These are phyloP conservation scores for Paraconiothyrium brasiliense DNA, from an alignment of 2,329 filamentous ascomycete species.

Conservation along the genomic window DNA sequence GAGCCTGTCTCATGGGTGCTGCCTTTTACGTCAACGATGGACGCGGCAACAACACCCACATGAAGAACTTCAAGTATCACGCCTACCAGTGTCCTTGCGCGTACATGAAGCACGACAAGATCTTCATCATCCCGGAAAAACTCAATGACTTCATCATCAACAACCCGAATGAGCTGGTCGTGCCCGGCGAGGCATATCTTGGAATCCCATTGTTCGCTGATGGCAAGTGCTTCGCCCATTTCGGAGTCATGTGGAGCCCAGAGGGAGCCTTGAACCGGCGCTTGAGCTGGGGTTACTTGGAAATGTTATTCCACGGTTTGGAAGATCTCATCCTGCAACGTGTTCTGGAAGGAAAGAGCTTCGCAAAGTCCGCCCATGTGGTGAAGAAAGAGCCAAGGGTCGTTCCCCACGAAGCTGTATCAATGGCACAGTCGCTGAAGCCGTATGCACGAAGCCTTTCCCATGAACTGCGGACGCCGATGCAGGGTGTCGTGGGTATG, in stretches of 20 bases:
- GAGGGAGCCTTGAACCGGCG: constrained; percentile 66
- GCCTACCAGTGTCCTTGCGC: constrained; percentile 72
- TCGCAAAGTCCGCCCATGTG: constrained; percentile 38
- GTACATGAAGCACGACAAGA: constrained; percentile 76
- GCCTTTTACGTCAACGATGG: constrained; percentile 74
- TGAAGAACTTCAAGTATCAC: constrained; percentile 70
- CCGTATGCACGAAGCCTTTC: constrained; percentile 77
- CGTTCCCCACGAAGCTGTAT: constrained; percentile 65
- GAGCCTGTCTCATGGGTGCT: constrained; percentile 70
- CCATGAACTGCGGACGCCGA: constrained; percentile 75
- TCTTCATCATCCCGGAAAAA: constrained; percentile 72
- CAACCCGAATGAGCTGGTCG: constrained; percentile 69
- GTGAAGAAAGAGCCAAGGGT: constrained; percentile 51
- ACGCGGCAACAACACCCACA: constrained; percentile 59
- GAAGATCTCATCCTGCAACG: constrained; percentile 72
- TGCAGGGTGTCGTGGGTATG: constrained; percentile 81
- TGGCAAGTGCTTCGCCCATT: constrained; percentile 73
- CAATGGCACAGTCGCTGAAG: constrained; percentile 71
- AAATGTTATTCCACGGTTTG: constrained; percentile 73
- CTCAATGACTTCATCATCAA: constrained; percentile 67
- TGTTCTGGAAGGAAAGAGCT: constrained; percentile 64
- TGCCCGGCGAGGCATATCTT: constrained; percentile 72
- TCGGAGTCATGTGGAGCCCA: constrained; percentile 76
- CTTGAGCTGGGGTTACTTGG: constrained; percentile 72
- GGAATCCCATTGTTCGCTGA: constrained; percentile 72